Percentiles rank a stretch among this genome's conserved stretches.
phyloP scores from a whole-genome alignment of 257 asterid genomes.

The Verbascum thapsus region DNA sequence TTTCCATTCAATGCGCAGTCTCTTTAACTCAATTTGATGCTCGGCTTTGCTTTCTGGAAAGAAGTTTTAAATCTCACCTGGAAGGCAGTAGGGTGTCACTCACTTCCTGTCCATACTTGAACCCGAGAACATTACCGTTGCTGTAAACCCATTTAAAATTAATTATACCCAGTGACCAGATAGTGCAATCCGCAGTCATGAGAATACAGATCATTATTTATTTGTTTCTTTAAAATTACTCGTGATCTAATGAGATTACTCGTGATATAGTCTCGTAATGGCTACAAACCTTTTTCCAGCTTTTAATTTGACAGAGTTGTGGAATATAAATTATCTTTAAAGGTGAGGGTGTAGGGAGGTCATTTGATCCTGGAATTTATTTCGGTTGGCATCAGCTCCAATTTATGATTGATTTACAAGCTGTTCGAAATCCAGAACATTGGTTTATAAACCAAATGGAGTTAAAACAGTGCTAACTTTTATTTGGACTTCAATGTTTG shows the following conservation, averaged over 20 bases:
- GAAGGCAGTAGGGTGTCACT: conserved; percentile 7
- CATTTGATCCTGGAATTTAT: no score
- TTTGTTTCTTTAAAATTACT: neutral
- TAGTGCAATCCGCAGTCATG: neutral
- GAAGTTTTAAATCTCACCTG: neutral
- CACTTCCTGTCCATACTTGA: conserved; percentile 8
- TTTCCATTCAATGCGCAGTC: neutral
- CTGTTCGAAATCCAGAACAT: neutral
- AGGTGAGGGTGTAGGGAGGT: neutral
- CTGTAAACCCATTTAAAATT: neutral
- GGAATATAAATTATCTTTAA: conserved; percentile 1
- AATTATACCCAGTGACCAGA: neutral
- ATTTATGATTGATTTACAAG: neutral
- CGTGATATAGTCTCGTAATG: neutral
- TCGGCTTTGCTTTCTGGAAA: neutral
- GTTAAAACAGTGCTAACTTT: no score
- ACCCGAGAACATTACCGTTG: conserved; percentile 11
- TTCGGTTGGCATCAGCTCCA: neutral
- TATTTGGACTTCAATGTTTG: no score
- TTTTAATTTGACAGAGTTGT: neutral
- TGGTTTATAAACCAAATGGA: neutral
- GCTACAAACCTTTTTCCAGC: neutral
- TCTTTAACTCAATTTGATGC: neutral
- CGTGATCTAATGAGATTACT: neutral
- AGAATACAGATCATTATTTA: neutral